Base-by-base conservation (phyloP, 1,284 basidiomycete species). In the Leccinum laetum region DNA sequence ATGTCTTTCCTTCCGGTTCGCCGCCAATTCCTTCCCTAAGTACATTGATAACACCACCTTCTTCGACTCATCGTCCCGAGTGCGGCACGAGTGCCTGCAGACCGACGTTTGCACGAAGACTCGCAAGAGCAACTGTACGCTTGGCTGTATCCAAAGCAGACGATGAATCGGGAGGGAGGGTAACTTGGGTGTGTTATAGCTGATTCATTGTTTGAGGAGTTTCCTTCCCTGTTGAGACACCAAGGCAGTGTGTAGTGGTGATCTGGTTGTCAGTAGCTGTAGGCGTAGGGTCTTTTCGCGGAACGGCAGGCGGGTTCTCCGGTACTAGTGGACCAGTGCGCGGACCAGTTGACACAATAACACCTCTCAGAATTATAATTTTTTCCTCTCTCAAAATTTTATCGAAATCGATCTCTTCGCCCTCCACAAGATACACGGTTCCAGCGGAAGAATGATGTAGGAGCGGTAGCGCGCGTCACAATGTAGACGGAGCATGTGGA, bases 361-460 rank as follows among this genome's bases (percentile, higher is more conserved):
- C 37, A 46, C 89, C 90, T 71, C 89, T 88, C 0, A 93, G 92
- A 11, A 94, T 78, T 0, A 85, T 82, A 32, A 94, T 88, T 75
- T 94, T 91, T 74, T 94, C 92, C 71, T 93, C 92, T 61, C 91
- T 87, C 37, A 97, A 79, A 9, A 95, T 89, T 60, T 90, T 92
- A 73, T 96, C 94, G 73, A 99, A 96, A 79, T 99, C 97, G 65
- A 99, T 93, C 79, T 99, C 97, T 71, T 99, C 95, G 74, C 99
- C 97, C 69, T 98, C 94, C 14, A 98, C 87, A 72, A 95, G 95
- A 80, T 96, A 98, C 4, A 99, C 87, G 35, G 93, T 79, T 35
- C 89, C 85, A 10, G 86, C 83, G 46, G 84, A 76, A 2, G 84
- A 81, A n/a, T 83, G 75, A 62, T 88, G 83, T 0, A 89, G 85